Percentiles rank a stretch among this genome's conserved stretches.
phyloP scores from a whole-genome alignment of 108 stramenopile species.

The Bacterosira constricta region DNA sequence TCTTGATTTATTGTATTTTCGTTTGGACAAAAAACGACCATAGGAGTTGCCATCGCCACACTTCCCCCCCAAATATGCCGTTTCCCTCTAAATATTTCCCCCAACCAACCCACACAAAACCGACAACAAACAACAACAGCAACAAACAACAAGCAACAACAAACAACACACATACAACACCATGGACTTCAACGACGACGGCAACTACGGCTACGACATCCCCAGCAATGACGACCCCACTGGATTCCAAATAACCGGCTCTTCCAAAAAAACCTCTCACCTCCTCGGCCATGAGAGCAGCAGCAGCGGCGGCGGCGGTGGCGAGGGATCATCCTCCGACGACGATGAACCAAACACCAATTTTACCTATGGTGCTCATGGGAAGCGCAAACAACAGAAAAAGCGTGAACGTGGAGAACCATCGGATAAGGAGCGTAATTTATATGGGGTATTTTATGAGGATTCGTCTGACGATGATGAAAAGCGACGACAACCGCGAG shows the following conservation, averaged over 20 bases:
- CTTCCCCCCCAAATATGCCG: too few relatives aligned
- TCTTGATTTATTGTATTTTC: too few relatives aligned
- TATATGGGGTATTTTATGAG: constrained; percentile 47
- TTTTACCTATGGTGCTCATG: constrained; percentile 35
- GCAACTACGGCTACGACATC: constrained; percentile 29
- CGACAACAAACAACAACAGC: too few relatives aligned
- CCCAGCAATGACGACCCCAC: constrained; percentile 14
- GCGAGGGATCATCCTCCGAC: constrained; percentile 7
- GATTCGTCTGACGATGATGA: constrained; percentile 19
- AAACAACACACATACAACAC: too few relatives aligned
- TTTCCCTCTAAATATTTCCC: too few relatives aligned
- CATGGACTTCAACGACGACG: constrained; percentile 18
- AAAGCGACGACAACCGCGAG: not conserved
- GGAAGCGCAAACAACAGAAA: constrained; percentile 10
- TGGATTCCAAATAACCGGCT: constrained; percentile 1
- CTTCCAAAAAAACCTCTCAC: not conserved
- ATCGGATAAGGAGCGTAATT: constrained; percentile 31
- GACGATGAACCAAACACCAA: constrained; percentile 5
- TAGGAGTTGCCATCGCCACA: too few relatives aligned
- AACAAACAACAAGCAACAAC: too few relatives aligned
- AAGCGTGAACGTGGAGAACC: constrained; percentile 6
- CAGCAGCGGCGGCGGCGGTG: not conserved
- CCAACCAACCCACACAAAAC: too few relatives aligned
- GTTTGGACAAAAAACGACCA: too few relatives aligned
- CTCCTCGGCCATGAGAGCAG: not conserved